These are phyloP conservation scores for Cicer cuneatum DNA, from an alignment of 306 rosid species.

Conservation along the genomic window DNA sequence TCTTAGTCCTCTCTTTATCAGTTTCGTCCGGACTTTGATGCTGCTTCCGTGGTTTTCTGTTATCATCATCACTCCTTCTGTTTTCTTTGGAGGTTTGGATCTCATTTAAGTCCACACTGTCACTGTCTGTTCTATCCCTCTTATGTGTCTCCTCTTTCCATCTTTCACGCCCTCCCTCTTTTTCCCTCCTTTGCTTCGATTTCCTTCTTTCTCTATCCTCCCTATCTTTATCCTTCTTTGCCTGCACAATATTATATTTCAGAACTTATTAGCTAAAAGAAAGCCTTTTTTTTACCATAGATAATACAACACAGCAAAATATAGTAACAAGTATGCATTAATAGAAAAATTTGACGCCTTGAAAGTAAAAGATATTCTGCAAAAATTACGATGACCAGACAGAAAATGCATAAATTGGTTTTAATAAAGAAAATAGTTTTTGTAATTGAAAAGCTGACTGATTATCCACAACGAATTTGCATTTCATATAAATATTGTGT, in stretches of 20 bases:
- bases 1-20: constrained; percentile 71
- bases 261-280: constrained; percentile 22
- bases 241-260: constrained; percentile 56
- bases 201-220: constrained; percentile 79
- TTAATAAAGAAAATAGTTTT: neutral
- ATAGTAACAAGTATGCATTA: neutral
- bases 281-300: constrained; percentile 1
- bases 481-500: constrained; percentile 10
- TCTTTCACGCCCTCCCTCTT: constrained; percentile 67
- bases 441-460: neutral
- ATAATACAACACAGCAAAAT: neutral
- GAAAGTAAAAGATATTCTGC: neutral
- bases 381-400: constrained; percentile 9
- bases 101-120: constrained; percentile 61
- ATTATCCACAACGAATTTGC: neutral
- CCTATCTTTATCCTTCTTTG: constrained; percentile 80
- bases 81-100: constrained; percentile 60
- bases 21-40: constrained; percentile 72
- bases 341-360: neutral
- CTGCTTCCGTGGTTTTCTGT: constrained; percentile 65
- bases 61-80: constrained; percentile 61
- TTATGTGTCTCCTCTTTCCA: constrained; percentile 66
- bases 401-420: neutral
- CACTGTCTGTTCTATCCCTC: constrained; percentile 70
- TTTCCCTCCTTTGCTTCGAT: constrained; percentile 74